Percentiles rank a stretch among this genome's conserved stretches.
phyloP scores from a whole-genome alignment of 345 rosid genomes.

The Durio zibethinus region DNA sequence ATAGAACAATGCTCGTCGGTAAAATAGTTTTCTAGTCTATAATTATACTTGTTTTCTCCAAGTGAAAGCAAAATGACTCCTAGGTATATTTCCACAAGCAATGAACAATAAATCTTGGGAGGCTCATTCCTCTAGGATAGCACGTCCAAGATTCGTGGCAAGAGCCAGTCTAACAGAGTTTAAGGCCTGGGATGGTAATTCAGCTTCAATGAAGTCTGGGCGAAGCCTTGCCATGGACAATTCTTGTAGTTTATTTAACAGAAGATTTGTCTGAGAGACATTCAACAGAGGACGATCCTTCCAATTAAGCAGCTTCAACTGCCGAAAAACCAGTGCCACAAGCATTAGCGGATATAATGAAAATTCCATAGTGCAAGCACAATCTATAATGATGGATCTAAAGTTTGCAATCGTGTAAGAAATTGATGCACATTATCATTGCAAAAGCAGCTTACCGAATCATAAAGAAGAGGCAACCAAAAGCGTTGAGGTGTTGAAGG shows the following conservation, averaged over 20 bases:
- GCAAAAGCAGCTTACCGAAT: slow-evolving; percentile 53
- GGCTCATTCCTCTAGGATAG: slow-evolving; percentile 59
- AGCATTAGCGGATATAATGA: neutral
- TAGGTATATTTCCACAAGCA: too few relatives aligned
- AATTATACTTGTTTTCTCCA: neutral
- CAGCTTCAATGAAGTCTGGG: slow-evolving; percentile 62
- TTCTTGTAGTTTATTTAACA: slow-evolving; percentile 84
- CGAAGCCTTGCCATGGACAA: slow-evolving; percentile 65
- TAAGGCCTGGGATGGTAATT: slow-evolving; percentile 58
- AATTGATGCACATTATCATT: neutral
- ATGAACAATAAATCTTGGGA: too few relatives aligned
- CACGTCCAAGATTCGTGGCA: slow-evolving; percentile 82
- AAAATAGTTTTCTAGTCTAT: too few relatives aligned
- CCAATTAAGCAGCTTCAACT: slow-evolving; percentile 84
- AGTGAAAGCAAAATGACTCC: neutral
- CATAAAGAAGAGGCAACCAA: slow-evolving; percentile 87
- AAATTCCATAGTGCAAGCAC: neutral
- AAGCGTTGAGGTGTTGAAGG: slow-evolving; percentile 86
- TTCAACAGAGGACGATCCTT: slow-evolving; percentile 59
- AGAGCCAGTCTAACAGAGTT: slow-evolving; percentile 74
- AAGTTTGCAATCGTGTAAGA: neutral
- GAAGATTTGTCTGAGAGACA: slow-evolving; percentile 60
- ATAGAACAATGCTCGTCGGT: neutral
- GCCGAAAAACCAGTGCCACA: slow-evolving; percentile 16
- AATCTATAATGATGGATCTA: neutral